Evolutionary conservation across 768 basidiomycete genomes (phyloP).

Genomic region (Rhodocollybia butyracea): DNA sequence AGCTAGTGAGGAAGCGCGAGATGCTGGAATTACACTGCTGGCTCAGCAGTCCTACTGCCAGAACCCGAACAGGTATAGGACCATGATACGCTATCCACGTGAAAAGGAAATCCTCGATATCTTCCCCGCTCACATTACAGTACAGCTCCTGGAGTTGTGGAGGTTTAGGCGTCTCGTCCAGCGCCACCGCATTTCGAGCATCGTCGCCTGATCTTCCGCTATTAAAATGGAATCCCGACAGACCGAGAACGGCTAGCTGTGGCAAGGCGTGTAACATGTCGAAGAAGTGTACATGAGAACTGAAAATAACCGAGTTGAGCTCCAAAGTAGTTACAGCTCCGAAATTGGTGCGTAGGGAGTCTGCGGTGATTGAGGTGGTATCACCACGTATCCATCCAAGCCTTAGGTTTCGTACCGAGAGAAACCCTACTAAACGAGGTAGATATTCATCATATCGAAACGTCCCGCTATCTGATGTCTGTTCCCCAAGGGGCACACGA

Average conservation of each 20-base stretch:
- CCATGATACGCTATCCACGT: neutral
- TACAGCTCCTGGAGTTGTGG: neutral
- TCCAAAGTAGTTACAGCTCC: neutral
- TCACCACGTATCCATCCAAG: slow-evolving; percentile 5
- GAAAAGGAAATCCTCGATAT: neutral
- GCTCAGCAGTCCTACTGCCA: neutral
- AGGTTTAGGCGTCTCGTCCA: neutral
- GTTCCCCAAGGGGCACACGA: neutral
- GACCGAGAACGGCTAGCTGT: neutral
- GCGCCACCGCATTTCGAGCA: neutral
- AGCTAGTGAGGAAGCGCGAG: neutral
- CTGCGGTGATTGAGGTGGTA: neutral
- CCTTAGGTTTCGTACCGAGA: neutral
- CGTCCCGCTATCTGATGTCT: neutral
- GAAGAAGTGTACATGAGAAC: neutral
- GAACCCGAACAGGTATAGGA: neutral
- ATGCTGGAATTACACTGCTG: neutral
- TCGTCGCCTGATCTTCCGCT: neutral
- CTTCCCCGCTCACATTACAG: slow-evolving; percentile 1
- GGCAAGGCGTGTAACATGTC: slow-evolving; percentile 1
- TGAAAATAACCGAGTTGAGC: neutral
- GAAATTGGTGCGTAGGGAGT: neutral
- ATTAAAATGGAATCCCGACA: neutral
- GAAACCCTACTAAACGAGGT: neutral
- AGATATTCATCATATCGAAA: slow-evolving; percentile 1